These are phyloP conservation scores for Helotiales sp. DNA, from an alignment of 2,329 filamentous ascomycete genomes.

Conservation along the genomic window DNA sequence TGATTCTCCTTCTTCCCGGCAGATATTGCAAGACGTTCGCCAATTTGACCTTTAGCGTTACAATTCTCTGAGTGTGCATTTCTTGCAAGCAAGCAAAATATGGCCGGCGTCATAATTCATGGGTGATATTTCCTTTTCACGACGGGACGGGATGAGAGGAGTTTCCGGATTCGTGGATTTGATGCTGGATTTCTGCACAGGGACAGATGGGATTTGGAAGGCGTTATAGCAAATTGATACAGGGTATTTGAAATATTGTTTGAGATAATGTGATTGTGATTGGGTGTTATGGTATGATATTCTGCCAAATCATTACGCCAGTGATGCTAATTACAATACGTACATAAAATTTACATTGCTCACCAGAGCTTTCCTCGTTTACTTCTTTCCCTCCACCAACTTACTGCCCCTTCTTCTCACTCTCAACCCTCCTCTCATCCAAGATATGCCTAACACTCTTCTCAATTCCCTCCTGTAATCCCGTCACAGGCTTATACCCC, in stretches of 20 bases:
- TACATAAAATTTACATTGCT: not conserved
- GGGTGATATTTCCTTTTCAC: not conserved
- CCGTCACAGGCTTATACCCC: slow-evolving; percentile 68
- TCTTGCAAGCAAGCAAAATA: not conserved
- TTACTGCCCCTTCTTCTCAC: slow-evolving; percentile 33
- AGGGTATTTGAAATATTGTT: not conserved
- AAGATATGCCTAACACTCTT: slow-evolving; percentile 29
- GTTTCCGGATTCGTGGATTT: too few relatives aligned
- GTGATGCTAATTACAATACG: not conserved
- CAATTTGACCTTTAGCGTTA: not conserved
- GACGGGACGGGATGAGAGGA: not conserved
- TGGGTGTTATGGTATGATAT: not conserved
- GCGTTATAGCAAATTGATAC: not conserved
- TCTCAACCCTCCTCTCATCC: slow-evolving; percentile 25
- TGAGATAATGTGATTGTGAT: not conserved
- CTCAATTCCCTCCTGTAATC: slow-evolving; percentile 61
- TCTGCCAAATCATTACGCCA: not conserved
- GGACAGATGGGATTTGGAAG: not conserved
- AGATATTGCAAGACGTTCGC: not conserved
- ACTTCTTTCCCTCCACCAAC: not conserved
- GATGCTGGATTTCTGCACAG: not conserved
- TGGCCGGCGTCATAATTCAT: not conserved
- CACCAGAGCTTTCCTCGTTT: not conserved
- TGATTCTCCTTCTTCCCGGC: too few relatives aligned
- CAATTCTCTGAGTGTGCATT: not conserved